Base-by-base conservation (phyloP, 2,329 filamentous ascomycete genomes). In the Penicillium freii region DNA sequence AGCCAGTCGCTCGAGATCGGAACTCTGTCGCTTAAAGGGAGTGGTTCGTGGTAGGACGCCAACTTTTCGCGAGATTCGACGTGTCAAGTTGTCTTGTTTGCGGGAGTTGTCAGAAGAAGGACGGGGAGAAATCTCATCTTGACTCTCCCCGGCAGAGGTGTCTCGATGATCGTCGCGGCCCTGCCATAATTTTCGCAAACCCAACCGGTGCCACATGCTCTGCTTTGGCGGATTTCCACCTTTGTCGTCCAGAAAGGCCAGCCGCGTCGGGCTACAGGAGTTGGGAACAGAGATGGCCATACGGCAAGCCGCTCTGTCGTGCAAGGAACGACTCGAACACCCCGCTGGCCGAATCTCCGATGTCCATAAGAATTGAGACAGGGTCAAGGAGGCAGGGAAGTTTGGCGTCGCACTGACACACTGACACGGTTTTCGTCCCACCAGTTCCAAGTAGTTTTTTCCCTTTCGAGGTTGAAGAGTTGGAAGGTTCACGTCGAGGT, bases 21-120 rank as follows among this genome's bases (percentile, higher is more conserved):
- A 93, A 71, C 89, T 84, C 73, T 93, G 91, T 66, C 92, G 85
- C 74, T 87, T 89, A 75, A 95, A 92, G 0, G 91, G 95, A 66
- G 88, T 85, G 5, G 87, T 80, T 48, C 91, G 84, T 39, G 91
- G 90, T 38, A 96, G 77, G 17, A 91, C 88, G 17, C 92, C 85
- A n/a, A 91, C 90, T 43, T 70, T 71, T 39, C 71, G 68, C n/a
- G 73, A 72, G 45, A 75, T 58, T 43, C 71, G 70, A 52, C 73
- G 72, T 44, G 72, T 71, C 33, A 76, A 62, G 17, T 69, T 71
- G 53, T 69, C 66, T 56, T 69, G 68, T 60, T 69, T 70, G 50
- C 34, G 62, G 25, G 54, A 52, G 50, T 53, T 58, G 52, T 63
- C 61, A 51, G 56, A 51, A 51, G 64, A 64, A 43, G 64, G 57